Base-by-base conservation (phyloP, 2,329 filamentous ascomycete genomes). In the Fusarium virguliforme region DNA sequence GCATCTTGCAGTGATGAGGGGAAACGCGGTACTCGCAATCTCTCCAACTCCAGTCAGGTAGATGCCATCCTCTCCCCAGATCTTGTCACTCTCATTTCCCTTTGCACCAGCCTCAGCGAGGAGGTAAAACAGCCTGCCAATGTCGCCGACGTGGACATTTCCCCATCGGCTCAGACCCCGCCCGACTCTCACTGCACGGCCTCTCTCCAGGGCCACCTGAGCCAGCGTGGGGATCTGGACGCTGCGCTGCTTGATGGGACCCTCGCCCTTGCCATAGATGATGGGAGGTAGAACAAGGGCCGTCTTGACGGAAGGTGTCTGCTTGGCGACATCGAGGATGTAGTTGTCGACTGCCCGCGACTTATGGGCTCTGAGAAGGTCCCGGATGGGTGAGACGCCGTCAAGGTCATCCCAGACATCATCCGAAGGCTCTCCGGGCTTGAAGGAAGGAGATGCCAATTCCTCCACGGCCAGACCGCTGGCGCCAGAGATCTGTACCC, bases 31-130 rank as follows among this genome's bases (percentile, higher is more conserved):
- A 65, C 79, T 64, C 60, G 80, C 79, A 55, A 75, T 35, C 28
- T 80, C 78, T 10, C 73, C 74, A 9, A 75, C 62, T 2, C 78
- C 76, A 0, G 77, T 71, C 3, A 84, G 71, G 60, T 83, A 84
- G 13, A 84, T 56, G 0, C 82, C 82, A n/a, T 82, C 70, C 37
- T 78, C 67, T 8, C 81, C 79, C 83, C 83, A 85, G 1, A 80
- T 35, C 2, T 71, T 62, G 2, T 68, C 70, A 10, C 73, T 72
- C 0, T 68, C 32, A 7, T 68, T 72, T 0, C 68, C 76, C 10
- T 73, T 65, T 0, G 68, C 65, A 0, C 78, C 81, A 34, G 78
- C 75, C 37, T 80, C 76, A 0, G 79, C 72, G 18, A 85, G 65
- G 8, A 60, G 48, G 0, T 70, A 48, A 18, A 82, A 76, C 0